Base-by-base conservation (phyloP, 2,329 filamentous ascomycete genomes). In the Whalleya microplaca region DNA sequence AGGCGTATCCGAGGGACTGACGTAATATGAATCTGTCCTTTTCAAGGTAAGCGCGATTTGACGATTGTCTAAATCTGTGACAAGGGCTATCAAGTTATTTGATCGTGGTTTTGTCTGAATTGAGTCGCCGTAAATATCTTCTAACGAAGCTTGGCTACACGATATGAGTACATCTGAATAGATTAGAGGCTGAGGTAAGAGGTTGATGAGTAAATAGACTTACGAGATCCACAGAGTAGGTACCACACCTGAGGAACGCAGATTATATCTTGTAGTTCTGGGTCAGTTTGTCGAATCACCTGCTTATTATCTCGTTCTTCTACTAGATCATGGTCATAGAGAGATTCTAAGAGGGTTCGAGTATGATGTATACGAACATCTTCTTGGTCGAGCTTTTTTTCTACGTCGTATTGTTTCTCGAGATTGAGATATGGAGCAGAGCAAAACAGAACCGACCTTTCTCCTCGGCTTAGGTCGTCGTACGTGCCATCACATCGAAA, bases 321-420 rank as follows among this genome's bases (percentile, higher is more conserved):
- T 29, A 51, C 29, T 37, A 52, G 41, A 37, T 53, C 54, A 21
- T 49, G 53, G 29, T 56, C 54, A 37, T 56, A 56, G 21, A 56
- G 45, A 8, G 54, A 56, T 53, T 56, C 54, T 32, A 56, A 42
- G 21, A 56, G 54, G 10, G 49, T 56, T 42, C 54, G 32, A 7
- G 49, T 41, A 9, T 45, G 49, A 27, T 56, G 54, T 9, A 53
- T 29, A 7, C 21, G 48, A 14, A 21, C 23, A 20, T 27, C 29
- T 16, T 16, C 19, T 45, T 37, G 32, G 6, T 41, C 40, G 19
- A 21, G 19, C 19, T 21, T 7, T 14, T 29, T 16, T 4, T 16
- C 21, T 10, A 27, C n/a, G 12, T 21, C 19, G 16, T 10, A 41
- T 12, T 49, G 41, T 18, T 23, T 37, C 21, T 45, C 55, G 19